Base-by-base conservation (phyloP, 495 filamentous ascomycete species). In the Aspergillus affinis region DNA sequence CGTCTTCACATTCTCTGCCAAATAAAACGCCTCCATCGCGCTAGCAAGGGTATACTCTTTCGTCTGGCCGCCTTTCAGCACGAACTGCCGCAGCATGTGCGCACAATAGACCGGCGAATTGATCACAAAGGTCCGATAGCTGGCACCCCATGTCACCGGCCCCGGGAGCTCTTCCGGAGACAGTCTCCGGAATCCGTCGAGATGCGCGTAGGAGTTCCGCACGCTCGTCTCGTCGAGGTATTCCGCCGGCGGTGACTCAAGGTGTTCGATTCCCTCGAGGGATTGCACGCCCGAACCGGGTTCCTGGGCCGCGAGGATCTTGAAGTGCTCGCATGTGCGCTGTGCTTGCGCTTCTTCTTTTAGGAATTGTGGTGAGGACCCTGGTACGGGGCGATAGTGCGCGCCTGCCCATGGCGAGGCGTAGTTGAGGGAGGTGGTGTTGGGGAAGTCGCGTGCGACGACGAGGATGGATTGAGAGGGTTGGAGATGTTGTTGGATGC, bases 331-430 rank as follows among this genome's bases (percentile, higher is more conserved):
- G 63, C 78, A 87, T 15, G 86, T 87, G 7, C 65, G 66, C 6
- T 76, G 68, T 2, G 84, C 78, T 68, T 84, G 73, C 51, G 62
- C 66, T 51, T 82, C 80, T 61, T 86, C 83, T 26, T 72, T 73
- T 4, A 68, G 48, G n/a, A 67, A 57, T 50, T 79, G 77, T 8
- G 72, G 61, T 0, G 74, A 70, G 2, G 70, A 63, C 2, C 80
- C 81, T 0, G 82, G 81, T 3, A 86, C 73, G 13, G 80, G 81
- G 4, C 84, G 80, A 72, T 85, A 84, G 65, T 84, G 84, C 7
- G 82, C 85, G 58, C 85, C 85, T n/a, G 78, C 86, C 86, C 85
- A 88, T 9, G 83, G 80, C 6, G 85, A 86, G 55, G 85, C 81
- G 72, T 82, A 88, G 77, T 88, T 82, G 64, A 85, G 76, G 44